Evolutionary conservation across 2,329 filamentous ascomycete genomes (phyloP).

Genomic region (Nannizziopsis arthrosporioides): DNA sequence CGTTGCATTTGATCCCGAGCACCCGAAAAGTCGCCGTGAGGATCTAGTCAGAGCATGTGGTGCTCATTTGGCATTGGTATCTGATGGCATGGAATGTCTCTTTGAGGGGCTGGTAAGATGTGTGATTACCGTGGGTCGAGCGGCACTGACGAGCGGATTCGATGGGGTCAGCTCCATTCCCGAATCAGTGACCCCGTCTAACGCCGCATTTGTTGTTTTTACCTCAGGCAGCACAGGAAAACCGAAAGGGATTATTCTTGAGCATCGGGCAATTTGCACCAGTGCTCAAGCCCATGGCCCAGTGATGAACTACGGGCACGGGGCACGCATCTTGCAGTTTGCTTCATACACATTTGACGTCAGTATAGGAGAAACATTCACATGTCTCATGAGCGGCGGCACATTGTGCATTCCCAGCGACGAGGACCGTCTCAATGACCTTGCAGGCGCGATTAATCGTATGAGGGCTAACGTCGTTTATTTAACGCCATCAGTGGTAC

Average conservation of each 20-base stretch:
- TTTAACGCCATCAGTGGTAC: conserved; percentile 46
- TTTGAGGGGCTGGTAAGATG: not conserved
- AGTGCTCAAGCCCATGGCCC: conserved; percentile 34
- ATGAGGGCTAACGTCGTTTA: conserved; percentile 35
- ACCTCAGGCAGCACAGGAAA: conserved; percentile 22
- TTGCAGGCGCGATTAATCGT: conserved; percentile 16
- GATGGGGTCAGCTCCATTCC: not conserved
- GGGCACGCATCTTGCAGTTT: conserved; percentile 57
- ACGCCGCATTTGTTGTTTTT: conserved; percentile 35
- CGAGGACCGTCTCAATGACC: conserved; percentile 29
- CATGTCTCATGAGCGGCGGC: conserved; percentile 24
- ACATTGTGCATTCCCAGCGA: conserved; percentile 35
- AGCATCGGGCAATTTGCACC: conserved; percentile 22
- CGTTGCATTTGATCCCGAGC: conserved; percentile 34
- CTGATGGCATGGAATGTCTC: conserved; percentile 14
- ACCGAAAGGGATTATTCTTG: conserved; percentile 13
- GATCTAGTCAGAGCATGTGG: conserved; percentile 43
- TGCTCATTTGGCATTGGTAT: conserved; percentile 39
- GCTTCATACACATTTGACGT: conserved; percentile 82
- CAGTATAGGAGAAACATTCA: conserved; percentile 75
- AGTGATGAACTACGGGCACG: conserved; percentile 29
- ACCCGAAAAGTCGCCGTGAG: conserved; percentile 6
- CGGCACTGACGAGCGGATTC: not conserved
- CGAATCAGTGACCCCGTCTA: conserved; percentile 25
- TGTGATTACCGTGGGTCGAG: not conserved